phyloP scores from a whole-genome alignment of 1,284 basidiomycete species.

The Leccinum proximum region DNA sequence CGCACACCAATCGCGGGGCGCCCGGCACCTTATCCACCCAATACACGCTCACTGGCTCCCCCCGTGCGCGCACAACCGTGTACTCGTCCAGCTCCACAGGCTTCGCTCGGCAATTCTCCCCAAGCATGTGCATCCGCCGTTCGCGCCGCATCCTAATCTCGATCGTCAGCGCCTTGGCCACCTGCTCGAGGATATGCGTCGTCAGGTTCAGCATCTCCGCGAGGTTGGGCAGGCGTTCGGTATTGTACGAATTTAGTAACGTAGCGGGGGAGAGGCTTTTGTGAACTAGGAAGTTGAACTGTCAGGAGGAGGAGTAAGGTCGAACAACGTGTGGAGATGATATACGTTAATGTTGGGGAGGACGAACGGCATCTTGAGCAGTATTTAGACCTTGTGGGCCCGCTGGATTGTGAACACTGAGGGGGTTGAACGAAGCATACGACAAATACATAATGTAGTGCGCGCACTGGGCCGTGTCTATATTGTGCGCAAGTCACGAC shows the following conservation, averaged over 20 bases:
- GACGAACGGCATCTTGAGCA: slow-evolving; percentile 37
- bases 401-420: slow-evolving; percentile 41
- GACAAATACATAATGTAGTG: too few species aligned
- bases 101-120: not conserved
- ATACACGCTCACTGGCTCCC: not conserved
- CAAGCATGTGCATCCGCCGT: too few species aligned
- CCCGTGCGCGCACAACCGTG: not conserved
- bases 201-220: slow-evolving; percentile 31
- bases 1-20: too few species aligned
- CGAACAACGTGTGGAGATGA: not conserved
- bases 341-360: not conserved
- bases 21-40: too few species aligned
- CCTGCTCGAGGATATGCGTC: slow-evolving; percentile 7
- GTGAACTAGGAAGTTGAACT: slow-evolving; percentile 30
- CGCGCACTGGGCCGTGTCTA: slow-evolving; percentile 18
- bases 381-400: slow-evolving; percentile 45
- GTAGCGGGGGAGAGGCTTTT: slow-evolving; percentile 31
- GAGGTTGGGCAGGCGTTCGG: slow-evolving; percentile 10
- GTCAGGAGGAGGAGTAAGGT: not conserved
- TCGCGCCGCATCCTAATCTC: not conserved
- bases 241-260: slow-evolving; percentile 20
- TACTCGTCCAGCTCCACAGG: not conserved
- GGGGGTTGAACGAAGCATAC: too few species aligned
- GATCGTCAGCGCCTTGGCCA: not conserved
- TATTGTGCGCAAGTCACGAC: too few species aligned